Evolutionary conservation across 129 eudicot species (phyloP), one percentile per base, ranked within the genome.

Genomic region (Sambucus nigra): DNA sequence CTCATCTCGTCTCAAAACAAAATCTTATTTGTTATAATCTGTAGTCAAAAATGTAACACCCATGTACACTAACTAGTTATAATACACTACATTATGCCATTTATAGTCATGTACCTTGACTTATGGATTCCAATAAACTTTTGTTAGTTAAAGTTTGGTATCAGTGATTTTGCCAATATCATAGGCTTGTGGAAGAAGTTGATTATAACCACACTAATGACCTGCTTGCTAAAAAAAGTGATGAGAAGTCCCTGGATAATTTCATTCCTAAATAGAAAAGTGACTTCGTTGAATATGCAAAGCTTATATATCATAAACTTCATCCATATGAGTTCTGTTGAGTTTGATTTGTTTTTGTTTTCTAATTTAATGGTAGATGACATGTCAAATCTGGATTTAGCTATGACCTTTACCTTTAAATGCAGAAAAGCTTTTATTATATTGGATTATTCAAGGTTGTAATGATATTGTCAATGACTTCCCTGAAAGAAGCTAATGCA

Each of bases 181-280:
- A 64, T 71, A 91, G 95, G 82, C 98, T 91, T 42, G 88, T 85
- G 42, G 98, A 91, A 63, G 98, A 91, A 76, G 98, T 94, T 49
- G 98, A 85, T 64, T 91, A 61, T 66, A 91, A 72, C 67, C 67
- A 87, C 61, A 91, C 95, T 24, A 63, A 86, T 28, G 94, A 85
- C 58, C 66, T 91, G 61, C 85, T 91, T 74, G 81, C 73, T 32
- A 74, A 69, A 70, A 85, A 62, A 53, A 67, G 71, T 61, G 95
- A 81, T 64, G 86, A 64, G 1, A 81, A 71, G 79, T 78, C 69
- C 1, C 75, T 84, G 23, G 94, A 88, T 27, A 85, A 63, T 62
- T 85, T 91, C 57, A 91, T 91, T 22, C 98, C 94, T 1, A 91
- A 85, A 69, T 69, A 83, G 12, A 94, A 91, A 57, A 79, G 81